Base-by-base conservation (phyloP, 1,284 basidiomycete genomes). In the Ganoderma boninense region DNA sequence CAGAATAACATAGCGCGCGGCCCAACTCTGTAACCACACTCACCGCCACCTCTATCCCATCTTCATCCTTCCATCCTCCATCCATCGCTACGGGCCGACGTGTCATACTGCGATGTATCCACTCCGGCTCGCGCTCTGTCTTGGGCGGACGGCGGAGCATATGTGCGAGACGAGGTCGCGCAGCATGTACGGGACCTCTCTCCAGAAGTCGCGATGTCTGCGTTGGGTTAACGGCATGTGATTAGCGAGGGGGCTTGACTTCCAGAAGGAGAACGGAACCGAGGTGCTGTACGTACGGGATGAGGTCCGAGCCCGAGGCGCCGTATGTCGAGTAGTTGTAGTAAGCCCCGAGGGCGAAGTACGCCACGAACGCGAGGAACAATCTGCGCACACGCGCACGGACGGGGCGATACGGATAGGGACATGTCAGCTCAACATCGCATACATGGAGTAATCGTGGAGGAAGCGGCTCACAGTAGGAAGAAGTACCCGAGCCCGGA, bases 151-250 rank as follows among this genome's bases (percentile, higher is more conserved):
- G 62, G 86, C 86, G 26, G 92, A 90, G 80, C 92, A 94, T 56
- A 95, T 80, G 80, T 95, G 93, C 18, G 90, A 89, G 62, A 90
- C 78, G 43, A 96, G 89, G 76, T 95, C 94, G 52, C 86, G 85
- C 44, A 95, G 79, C 88, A 96, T 92, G 76, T 93, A 95, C 4
- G 94, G 94, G 5, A 95, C 91, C 80, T 96, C 94, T 80, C 90
- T 84, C 93, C 93, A 95, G 81, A 96, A 94, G 79, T 95, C 93
- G 60, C 93, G 92, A 80, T 95, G 94, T 71, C 94, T 95, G 74
- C 20, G 40, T 26, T 14, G 38, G 3, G 38, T 49, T 10, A 43
- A 43, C 20, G 29, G 52, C 20, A 43, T 29, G 56, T 35, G 26
- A 62, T 61, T 16, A 38, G 26, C 57, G 13, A 4, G 67, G 10